Percentiles rank a stretch among this genome's conserved stretches.
Evolutionary conservation across 495 filamentous ascomycete species (phyloP).

Genomic region (Evernia prunastri): DNA sequence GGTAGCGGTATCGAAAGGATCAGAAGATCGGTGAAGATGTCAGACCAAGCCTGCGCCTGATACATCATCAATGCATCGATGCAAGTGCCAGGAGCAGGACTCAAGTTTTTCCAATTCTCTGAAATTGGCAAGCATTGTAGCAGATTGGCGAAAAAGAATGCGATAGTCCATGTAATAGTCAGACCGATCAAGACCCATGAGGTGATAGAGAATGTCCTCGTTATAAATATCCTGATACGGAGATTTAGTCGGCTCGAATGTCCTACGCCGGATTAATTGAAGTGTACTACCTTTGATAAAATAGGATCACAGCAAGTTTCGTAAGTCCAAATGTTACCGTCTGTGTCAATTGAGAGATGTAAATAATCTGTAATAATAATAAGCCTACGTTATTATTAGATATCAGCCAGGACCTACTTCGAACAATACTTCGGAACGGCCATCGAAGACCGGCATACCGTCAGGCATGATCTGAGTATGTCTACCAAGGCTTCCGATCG

Average conservation of each 20-base stretch:
- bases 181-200: slow-evolving; percentile 3
- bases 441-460: slow-evolving; percentile 8
- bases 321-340: slow-evolving; percentile 18
- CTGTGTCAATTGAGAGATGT: slow-evolving; percentile 12
- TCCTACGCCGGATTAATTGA: no score
- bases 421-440: slow-evolving; percentile 6
- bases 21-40: slow-evolving; percentile 8
- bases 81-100: slow-evolving; percentile 4
- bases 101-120: slow-evolving; percentile 10
- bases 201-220: neutral
- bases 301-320: slow-evolving; percentile 11
- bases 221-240: slow-evolving; percentile 2
- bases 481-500: slow-evolving; percentile 11
- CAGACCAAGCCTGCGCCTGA: slow-evolving; percentile 11
- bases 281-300: slow-evolving; percentile 7
- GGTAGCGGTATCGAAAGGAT: slow-evolving; percentile 13
- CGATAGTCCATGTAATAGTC: slow-evolving; percentile 12
- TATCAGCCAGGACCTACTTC: neutral
- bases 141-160: slow-evolving; percentile 16
- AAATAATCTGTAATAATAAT: slow-evolving; percentile 13
- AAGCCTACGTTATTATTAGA: no score
- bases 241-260: neutral
- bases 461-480: slow-evolving; percentile 12
- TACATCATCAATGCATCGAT: slow-evolving; percentile 11
- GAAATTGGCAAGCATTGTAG: slow-evolving; percentile 14